Conservation (phyloP, 2,329 filamentous ascomycete genomes). For the Hypoxylon sp. region DNA sequence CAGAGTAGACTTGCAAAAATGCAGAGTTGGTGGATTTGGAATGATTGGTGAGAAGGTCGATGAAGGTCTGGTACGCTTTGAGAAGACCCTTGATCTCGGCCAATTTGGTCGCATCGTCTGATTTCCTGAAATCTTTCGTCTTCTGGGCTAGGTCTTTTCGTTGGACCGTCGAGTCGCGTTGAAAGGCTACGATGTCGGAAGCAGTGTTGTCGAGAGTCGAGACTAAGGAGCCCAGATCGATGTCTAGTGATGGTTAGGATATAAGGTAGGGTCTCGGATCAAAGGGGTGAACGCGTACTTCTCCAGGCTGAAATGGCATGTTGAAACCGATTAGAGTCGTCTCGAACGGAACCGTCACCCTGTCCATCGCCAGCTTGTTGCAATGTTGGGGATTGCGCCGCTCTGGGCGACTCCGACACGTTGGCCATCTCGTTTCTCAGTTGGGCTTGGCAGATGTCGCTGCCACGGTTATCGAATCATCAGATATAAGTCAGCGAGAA, state of each 20-base stretch:
- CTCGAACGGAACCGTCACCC: conserved; percentile 45
- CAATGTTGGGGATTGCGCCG: conserved; percentile 43
- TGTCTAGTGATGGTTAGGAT: conserved; percentile 62
- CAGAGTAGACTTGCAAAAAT: conserved; percentile 91
- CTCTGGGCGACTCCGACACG: conserved; percentile 38
- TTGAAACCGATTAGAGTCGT: conserved; percentile 91
- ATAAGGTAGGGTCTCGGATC: conserved; percentile 9
- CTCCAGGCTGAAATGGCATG: conserved; percentile 95
- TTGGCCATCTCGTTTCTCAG: conserved; percentile 38
- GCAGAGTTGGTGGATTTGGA: conserved; percentile 93
- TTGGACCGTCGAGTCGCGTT: conserved; percentile 94
- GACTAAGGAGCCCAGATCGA: conserved; percentile 85
- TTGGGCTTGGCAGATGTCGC: conserved; percentile 28
- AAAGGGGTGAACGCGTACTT: conserved; percentile 62
- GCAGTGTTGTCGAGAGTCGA: conserved; percentile 89
- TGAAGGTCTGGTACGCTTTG: conserved; percentile 97
- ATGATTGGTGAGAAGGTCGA: conserved; percentile 94
- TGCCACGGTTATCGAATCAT: conserved; percentile 38
- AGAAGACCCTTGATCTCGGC: conserved; percentile 87
- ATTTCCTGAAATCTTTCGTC: conserved; percentile 96
- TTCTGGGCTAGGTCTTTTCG: conserved; percentile 98
- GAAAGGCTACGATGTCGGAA: conserved; percentile 92
- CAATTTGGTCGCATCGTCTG: conserved; percentile 85
- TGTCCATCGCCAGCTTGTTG: conserved; percentile 32
- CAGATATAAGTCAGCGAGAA: conserved; percentile 12